Percentiles rank a stretch among this genome's conserved stretches.
phyloP scores from a whole-genome alignment of 495 filamentous ascomycete genomes.

The Cercophora samala region DNA sequence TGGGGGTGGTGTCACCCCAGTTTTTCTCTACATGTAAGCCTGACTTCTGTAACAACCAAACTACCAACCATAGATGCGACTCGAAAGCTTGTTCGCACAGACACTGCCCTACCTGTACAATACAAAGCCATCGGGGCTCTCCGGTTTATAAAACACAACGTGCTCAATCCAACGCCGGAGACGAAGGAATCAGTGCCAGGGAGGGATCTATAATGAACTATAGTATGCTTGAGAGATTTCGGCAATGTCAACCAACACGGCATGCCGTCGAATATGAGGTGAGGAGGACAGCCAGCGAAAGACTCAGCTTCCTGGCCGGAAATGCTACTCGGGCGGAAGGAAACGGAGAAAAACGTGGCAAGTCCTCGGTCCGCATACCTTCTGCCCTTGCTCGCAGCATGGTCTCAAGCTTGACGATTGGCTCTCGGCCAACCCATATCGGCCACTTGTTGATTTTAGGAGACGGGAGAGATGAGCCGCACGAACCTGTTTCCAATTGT shows the following conservation, averaged over 20 bases:
- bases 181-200: not conserved
- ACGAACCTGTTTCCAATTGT: not conserved
- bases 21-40: constrained; percentile 20
- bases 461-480: not conserved
- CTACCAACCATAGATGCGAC: constrained; percentile 13
- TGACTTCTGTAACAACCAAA: constrained; percentile 25
- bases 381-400: constrained; percentile 19
- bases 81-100: constrained; percentile 7
- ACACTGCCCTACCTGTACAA: constrained; percentile 21
- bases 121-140: constrained; percentile 18
- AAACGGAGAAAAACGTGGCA: constrained; percentile 14
- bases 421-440: constrained; percentile 7
- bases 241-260: not conserved
- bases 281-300: not conserved
- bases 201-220: not conserved
- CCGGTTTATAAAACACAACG: constrained; percentile 4
- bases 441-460: not conserved
- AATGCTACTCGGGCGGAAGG: constrained; percentile 11
- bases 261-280: not conserved
- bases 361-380: constrained; percentile 2
- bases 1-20: constrained; percentile 12
- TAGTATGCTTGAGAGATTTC: not conserved
- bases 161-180: not conserved
- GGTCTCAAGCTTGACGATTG: constrained; percentile 14
- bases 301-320: constrained; percentile 1